A percentile compares a stretch with the other conserved stretches of the same genome.
Conservation (phyloP, 2,329 filamentous ascomycete species). For the Exophiala spinifera region DNA sequence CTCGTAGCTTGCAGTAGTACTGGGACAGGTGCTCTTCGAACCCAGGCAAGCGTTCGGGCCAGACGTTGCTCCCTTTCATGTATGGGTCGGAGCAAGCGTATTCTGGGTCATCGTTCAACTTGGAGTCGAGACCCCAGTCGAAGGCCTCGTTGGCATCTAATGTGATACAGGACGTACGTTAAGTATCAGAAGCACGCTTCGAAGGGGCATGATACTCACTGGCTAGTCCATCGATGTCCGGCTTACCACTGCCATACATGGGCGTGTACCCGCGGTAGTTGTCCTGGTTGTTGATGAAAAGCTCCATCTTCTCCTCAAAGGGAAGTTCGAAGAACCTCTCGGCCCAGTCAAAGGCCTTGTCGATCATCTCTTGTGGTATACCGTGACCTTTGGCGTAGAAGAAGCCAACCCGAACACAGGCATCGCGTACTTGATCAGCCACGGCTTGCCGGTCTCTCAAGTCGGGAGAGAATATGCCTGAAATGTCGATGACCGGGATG, state of each 20-base stretch:
- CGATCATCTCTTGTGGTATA: constrained; percentile 23
- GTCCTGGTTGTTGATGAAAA: constrained; percentile 35
- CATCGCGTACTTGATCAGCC: background rate
- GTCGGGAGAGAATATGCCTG: background rate
- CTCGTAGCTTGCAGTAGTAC: constrained; percentile 2
- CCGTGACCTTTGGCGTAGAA: constrained; percentile 29
- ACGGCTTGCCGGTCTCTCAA: background rate
- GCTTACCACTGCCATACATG: constrained; percentile 6
- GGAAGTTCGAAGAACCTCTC: constrained; percentile 42
- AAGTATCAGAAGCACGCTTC: background rate
- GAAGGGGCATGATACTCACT: constrained; percentile 4
- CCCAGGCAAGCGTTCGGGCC: constrained; percentile 23
- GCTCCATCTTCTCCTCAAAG: constrained; percentile 46
- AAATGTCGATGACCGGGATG: constrained; percentile 4
- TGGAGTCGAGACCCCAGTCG: constrained; percentile 20
- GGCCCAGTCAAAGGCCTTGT: constrained; percentile 15
- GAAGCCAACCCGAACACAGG: background rate
- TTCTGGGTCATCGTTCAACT: constrained; percentile 4
- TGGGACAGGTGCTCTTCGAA: constrained; percentile 9
- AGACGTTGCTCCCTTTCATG: constrained; percentile 9
- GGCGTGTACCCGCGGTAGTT: constrained; percentile 14
- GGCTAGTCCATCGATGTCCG: background rate
- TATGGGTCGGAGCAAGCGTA: background rate
- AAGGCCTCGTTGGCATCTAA: constrained; percentile 15
- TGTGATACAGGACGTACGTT: background rate